phyloP scores from a whole-genome alignment of 2,329 filamentous ascomycete species.

The Mollisiaceae sp. region DNA sequence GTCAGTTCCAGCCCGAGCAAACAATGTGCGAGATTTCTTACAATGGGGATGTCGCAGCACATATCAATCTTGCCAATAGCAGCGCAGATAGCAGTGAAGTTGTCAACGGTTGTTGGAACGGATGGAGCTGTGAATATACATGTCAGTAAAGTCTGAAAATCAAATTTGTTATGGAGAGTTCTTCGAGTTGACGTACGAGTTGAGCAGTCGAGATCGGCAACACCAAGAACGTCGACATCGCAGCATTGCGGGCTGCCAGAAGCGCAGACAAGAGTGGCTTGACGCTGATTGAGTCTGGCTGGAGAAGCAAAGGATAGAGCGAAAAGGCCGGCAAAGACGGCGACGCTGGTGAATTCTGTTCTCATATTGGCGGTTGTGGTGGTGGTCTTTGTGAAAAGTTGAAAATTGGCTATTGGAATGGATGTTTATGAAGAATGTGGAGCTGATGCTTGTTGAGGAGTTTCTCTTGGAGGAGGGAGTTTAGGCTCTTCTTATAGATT shows the following conservation, averaged over 20 bases:
- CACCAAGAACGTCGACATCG: constrained; percentile 63
- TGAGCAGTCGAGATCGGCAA: constrained; percentile 62
- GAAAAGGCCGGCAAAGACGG: constrained; percentile 35
- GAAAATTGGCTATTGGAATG: constrained; percentile 14
- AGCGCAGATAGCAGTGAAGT: constrained; percentile 38
- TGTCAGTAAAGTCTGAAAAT: background rate
- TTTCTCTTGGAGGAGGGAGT: constrained; percentile 22
- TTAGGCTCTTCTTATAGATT: constrained; percentile 27
- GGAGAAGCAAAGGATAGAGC: constrained; percentile 37
- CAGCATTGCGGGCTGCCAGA: constrained; percentile 60
- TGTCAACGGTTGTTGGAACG: constrained; percentile 49
- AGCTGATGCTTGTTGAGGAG: constrained; percentile 19
- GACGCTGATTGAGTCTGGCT: constrained; percentile 43
- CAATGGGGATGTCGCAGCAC: constrained; percentile 61
- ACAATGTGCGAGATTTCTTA: constrained; percentile 25
- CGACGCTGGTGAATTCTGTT: constrained; percentile 31
- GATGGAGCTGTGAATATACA: constrained; percentile 42
- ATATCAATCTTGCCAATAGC: constrained; percentile 47
- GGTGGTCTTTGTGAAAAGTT: constrained; percentile 15
- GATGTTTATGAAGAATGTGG: constrained; percentile 14
- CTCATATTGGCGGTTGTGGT: constrained; percentile 29
- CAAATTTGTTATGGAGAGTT: background rate
- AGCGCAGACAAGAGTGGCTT: constrained; percentile 46
- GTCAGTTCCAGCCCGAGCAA: constrained; percentile 6
- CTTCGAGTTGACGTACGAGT: constrained; percentile 50